phyloP scores from a whole-genome alignment of 2,329 filamentous ascomycete species.

The Didymella glomerata region DNA sequence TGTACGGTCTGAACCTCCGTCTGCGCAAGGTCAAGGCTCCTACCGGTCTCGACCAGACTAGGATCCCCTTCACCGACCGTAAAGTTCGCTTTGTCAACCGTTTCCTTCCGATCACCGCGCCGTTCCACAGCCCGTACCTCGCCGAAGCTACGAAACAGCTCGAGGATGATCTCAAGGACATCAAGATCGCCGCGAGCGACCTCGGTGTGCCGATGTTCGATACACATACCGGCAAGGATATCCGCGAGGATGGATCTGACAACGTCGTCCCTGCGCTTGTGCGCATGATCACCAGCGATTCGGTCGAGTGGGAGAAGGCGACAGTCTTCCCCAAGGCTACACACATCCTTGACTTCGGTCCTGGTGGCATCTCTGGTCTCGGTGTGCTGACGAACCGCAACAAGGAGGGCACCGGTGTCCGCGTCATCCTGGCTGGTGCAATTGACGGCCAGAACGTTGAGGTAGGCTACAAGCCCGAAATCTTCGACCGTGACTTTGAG shows the following conservation, averaged over 20 bases:
- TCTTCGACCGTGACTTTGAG: conserved; percentile 96
- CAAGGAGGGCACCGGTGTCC: conserved; percentile 97
- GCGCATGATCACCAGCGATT: conserved; percentile 91
- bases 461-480: conserved; percentile 96
- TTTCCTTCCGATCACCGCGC: conserved; percentile 95
- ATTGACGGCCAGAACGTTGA: conserved; percentile 89
- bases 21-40: conserved; percentile 96
- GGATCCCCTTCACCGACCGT: conserved; percentile 92
- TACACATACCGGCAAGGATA: conserved; percentile 79
- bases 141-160: conserved; percentile 82
- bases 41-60: conserved; percentile 95
- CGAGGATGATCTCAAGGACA: conserved; percentile 83
- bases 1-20: conserved; percentile 95
- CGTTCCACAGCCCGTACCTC: conserved; percentile 97
- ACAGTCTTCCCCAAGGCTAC: conserved; percentile 91
- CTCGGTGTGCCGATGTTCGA: conserved; percentile 88
- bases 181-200: conserved; percentile 75
- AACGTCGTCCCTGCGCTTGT: conserved; percentile 88
- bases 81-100: conserved; percentile 97
- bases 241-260: conserved; percentile 71
- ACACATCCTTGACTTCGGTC: conserved; percentile 95
- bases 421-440: conserved; percentile 93
- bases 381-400: conserved; percentile 97
- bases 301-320: conserved; percentile 95
- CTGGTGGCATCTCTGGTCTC: conserved; percentile 94